Evolutionary conservation across 2,329 filamentous ascomycete species (phyloP).

Genomic region (Pseudonectria foliicola): DNA sequence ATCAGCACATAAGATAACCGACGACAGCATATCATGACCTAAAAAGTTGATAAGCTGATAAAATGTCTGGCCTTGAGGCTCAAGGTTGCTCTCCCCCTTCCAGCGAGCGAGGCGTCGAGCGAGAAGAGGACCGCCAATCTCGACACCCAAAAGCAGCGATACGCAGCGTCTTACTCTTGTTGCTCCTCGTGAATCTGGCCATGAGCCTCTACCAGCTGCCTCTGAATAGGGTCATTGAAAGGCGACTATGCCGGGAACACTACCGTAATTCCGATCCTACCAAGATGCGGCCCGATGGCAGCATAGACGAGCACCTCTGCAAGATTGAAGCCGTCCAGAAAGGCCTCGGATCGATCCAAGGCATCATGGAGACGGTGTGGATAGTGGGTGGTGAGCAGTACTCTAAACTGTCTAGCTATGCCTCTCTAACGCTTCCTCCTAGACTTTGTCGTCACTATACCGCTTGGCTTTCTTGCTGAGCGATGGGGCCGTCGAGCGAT

Average conservation of each 20-base stretch:
- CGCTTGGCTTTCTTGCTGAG: conserved; percentile 39
- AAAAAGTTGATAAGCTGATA: no score
- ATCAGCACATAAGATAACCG: no score
- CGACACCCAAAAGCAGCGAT: conserved; percentile 2
- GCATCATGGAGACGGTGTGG: conserved; percentile 42
- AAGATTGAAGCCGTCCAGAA: conserved; percentile 46
- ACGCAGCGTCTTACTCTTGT: conserved; percentile 29
- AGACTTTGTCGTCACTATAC: conserved; percentile 45
- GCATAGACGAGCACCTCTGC: conserved; percentile 44
- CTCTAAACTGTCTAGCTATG: neutral
- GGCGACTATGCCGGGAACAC: conserved; percentile 42
- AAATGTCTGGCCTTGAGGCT: no score
- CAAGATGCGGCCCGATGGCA: conserved; percentile 23
- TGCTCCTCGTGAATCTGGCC: conserved; percentile 40
- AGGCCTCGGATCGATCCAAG: conserved; percentile 45
- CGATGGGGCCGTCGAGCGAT: conserved; percentile 33
- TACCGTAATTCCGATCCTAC: conserved; percentile 35
- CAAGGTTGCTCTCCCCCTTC: no score
- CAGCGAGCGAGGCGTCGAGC: no score
- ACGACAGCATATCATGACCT: no score
- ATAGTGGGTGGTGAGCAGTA: conserved; percentile 36
- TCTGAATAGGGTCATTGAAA: conserved; percentile 39
- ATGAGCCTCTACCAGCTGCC: conserved; percentile 42
- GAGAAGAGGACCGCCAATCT: no score
- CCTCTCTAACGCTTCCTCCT: neutral